phyloP scores from a whole-genome alignment of 1,139 yeast species.

The Candida tetrigidarum region DNA sequence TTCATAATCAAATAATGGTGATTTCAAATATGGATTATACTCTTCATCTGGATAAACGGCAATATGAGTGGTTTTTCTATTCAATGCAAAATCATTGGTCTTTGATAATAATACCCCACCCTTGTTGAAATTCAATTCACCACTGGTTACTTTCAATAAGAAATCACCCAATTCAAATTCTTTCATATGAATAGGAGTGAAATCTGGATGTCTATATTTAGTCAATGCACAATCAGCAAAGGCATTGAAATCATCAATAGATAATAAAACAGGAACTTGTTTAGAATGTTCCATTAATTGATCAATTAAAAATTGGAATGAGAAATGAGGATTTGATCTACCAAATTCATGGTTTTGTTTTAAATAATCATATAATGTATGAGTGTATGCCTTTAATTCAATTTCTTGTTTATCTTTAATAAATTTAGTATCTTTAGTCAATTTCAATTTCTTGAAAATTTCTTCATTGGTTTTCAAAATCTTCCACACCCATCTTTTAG shows the following conservation, averaged over 20 bases:
- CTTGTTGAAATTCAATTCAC: constrained; percentile 51
- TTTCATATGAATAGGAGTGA: constrained; percentile 60
- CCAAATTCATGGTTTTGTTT: constrained; percentile 46
- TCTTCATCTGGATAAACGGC: constrained; percentile 55
- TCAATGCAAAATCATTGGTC: constrained; percentile 30
- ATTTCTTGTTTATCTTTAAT: constrained; percentile 36
- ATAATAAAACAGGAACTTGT: constrained; percentile 61
- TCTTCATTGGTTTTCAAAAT: constrained; percentile 60
- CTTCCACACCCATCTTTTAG: constrained; percentile 63
- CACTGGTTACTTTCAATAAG: constrained; percentile 60
- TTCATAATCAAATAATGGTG: constrained; percentile 54
- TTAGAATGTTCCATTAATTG: constrained; percentile 54
- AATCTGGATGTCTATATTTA: constrained; percentile 61
- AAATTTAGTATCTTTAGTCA: constrained; percentile 48
- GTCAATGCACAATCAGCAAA: constrained; percentile 61
- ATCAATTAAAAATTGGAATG: constrained; percentile 56
- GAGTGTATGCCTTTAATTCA: constrained; percentile 43
- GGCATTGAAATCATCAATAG: constrained; percentile 79
- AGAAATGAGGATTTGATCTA: constrained; percentile 34
- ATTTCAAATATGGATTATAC: constrained; percentile 61
- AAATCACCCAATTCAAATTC: constrained; percentile 71
- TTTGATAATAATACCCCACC: constrained; percentile 76
- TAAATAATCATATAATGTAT: constrained; percentile 46
- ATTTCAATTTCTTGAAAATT: constrained; percentile 50
- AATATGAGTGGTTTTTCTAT: constrained; percentile 55